phyloP scores from a whole-genome alignment of 345 rosid genomes.

The Arabidopsis suecica region DNA sequence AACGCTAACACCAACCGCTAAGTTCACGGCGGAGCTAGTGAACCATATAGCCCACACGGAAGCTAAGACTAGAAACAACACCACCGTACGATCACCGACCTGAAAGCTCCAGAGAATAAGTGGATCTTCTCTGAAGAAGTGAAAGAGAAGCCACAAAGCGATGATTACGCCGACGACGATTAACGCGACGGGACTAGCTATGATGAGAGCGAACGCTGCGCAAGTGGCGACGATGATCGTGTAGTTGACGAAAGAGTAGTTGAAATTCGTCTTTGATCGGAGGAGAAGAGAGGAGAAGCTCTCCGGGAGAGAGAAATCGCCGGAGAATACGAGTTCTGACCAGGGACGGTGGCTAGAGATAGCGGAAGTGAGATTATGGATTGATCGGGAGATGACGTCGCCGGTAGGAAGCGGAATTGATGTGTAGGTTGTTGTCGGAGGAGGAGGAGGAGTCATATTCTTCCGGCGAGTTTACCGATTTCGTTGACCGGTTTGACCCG shows the following conservation, averaged over 20 bases:
- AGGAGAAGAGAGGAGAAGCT: conserved; percentile 35
- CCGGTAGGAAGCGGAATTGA: conserved; percentile 57
- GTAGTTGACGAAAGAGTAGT: conserved; percentile 56
- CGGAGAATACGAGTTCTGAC: conserved; percentile 56
- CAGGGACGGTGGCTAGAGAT: conserved; percentile 61
- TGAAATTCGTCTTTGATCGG: conserved; percentile 42
- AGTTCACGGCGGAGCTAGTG: conserved; percentile 45
- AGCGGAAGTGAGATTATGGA: conserved; percentile 51
- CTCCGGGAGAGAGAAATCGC: conserved; percentile 38
- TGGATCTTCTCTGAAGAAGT: conserved; percentile 61
- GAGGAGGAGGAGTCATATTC: conserved; percentile 20
- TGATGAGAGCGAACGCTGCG: conserved; percentile 40
- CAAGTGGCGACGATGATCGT: conserved; percentile 41
- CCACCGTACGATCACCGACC: conserved; percentile 48
- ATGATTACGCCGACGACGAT: conserved; percentile 46
- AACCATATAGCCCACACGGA: conserved; percentile 52
- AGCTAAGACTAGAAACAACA: conserved; percentile 39
- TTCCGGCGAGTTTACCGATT: conserved; percentile 4
- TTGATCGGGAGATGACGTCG: conserved; percentile 57
- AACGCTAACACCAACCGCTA: conserved; percentile 43
- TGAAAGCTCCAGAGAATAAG: conserved; percentile 47
- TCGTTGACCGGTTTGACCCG: conserved; percentile 39
- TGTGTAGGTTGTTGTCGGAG: conserved; percentile 48
- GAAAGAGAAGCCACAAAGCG: conserved; percentile 54
- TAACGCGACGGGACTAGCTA: conserved; percentile 50